Conservation (phyloP, 2,329 filamentous ascomycete species). For the Immersiporthe knoxdaviesiana region DNA sequence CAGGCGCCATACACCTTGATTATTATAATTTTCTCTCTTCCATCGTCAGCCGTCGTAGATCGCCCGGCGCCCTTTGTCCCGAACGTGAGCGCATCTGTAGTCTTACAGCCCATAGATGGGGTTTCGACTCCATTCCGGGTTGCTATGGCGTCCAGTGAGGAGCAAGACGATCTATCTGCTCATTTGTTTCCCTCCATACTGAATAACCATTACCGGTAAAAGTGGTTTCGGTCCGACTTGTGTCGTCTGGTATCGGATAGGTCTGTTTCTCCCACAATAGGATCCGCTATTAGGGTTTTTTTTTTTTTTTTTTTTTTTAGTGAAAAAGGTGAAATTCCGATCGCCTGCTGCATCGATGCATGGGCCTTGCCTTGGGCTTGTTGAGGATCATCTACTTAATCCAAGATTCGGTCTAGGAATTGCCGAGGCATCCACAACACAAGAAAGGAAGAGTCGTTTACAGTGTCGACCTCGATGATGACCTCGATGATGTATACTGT, state of each 20-base stretch:
- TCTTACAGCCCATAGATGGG: not conserved
- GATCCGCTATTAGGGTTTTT: not conserved
- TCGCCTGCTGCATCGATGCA: not conserved
- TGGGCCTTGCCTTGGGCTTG: not conserved
- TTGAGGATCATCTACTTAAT: no score
- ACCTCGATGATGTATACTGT: no score
- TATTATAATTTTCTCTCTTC: no score
- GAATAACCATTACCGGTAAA: no score
- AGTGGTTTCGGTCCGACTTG: not conserved
- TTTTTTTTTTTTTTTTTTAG: no score
- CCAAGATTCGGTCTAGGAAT: not conserved
- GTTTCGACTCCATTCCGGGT: not conserved
- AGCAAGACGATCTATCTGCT: not conserved
- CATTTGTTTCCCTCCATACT: no score
- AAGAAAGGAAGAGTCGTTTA: no score
- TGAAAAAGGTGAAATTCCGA: not conserved
- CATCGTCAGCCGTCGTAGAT: not conserved
- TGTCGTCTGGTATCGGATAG: not conserved
- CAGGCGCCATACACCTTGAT: not conserved
- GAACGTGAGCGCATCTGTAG: not conserved
- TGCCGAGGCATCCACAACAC: no score
- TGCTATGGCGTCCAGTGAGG: not conserved
- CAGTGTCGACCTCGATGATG: no score
- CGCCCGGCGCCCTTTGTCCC: slow-evolving; percentile 3
- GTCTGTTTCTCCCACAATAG: not conserved